Base-by-base conservation (phyloP, 768 basidiomycete genomes). In the Favolaschia claudopus region DNA sequence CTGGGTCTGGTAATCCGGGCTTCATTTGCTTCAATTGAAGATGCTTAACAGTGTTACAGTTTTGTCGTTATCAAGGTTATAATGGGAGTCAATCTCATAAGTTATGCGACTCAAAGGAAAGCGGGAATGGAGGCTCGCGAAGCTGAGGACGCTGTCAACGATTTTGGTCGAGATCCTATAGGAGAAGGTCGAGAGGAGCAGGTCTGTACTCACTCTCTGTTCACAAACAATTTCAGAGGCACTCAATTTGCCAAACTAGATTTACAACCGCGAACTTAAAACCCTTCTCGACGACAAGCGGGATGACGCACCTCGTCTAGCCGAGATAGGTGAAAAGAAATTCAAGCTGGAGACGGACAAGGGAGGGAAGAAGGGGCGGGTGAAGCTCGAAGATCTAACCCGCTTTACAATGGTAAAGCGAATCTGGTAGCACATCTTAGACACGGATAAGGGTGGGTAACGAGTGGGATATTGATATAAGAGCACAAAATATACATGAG, bases 381-480 rank as follows among this genome's bases (percentile, higher is more conserved):
- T 92, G 55, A 85, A 86, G 57, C 74, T 98, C 46, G 95, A 97
- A 71, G 93, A 96, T 69, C 82, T 98, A 45, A 96, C 93, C 31
- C 76, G 95, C 53, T 98, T 92, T 79, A 96, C 95, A 19, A 98
- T 98, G 95, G 91, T 96, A 42, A 96, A 96, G 70, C 82, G 93
- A 49, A 96, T 96, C 40, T 96, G 82, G 82, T 85, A 78, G 24
- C n/a, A 8, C 8, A 15, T 12, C 12, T 15, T 22, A 42, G 20
- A 22, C 24, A 10, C 40, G 8, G 9, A 22, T 42, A 12, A 22
- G n/a, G 12, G 34, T 12, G n/a, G n/a, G n/a, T n/a, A n/a, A n/a
- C n/a, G n/a, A n/a, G n/a, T n/a, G n/a, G n/a, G n/a, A n/a, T n/a
- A n/a, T n/a, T n/a, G n/a, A n/a, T n/a, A n/a, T n/a, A n/a, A 40